A percentile compares a stretch with the other conserved stretches of the same genome.
Conservation (phyloP, 2,329 filamentous ascomycete genomes). For the Microcyclospora tardicrescens region DNA sequence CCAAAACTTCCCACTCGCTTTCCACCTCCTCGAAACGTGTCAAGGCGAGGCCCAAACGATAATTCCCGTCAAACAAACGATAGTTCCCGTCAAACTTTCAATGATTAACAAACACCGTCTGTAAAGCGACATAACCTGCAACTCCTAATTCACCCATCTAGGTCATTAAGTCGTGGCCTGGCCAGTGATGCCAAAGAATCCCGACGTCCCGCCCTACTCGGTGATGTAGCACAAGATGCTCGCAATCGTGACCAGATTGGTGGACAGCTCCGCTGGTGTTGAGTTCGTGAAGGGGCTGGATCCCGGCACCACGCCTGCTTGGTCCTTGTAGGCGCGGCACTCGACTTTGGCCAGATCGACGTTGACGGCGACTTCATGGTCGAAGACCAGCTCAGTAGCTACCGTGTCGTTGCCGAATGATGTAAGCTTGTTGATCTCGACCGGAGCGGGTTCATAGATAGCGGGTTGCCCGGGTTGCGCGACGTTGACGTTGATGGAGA, state of each 20-base stretch:
- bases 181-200: too few relatives aligned
- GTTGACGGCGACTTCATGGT: slow-evolving; percentile 2
- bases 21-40: too few relatives aligned
- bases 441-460: slow-evolving; percentile 6
- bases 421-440: slow-evolving; percentile 9
- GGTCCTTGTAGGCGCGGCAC: slow-evolving; percentile 10
- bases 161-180: too few relatives aligned
- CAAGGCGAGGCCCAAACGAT: too few relatives aligned
- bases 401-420: neutral
- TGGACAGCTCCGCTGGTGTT: neutral
- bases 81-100: too few relatives aligned
- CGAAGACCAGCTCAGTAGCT: slow-evolving; percentile 5
- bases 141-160: too few relatives aligned
- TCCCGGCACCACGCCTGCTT: slow-evolving; percentile 4
- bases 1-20: too few relatives aligned
- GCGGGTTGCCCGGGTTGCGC: neutral
- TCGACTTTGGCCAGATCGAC: slow-evolving; percentile 8
- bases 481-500: slow-evolving; percentile 6
- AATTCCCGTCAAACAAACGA: too few relatives aligned
- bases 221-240: slow-evolving; percentile 1
- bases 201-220: neutral
- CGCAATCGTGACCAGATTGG: neutral
- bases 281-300: slow-evolving; percentile 13
- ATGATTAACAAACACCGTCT: too few relatives aligned
- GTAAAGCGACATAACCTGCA: too few relatives aligned